phyloP scores from a whole-genome alignment of 495 filamentous ascomycete genomes.

The Tetracladium setigerum region DNA sequence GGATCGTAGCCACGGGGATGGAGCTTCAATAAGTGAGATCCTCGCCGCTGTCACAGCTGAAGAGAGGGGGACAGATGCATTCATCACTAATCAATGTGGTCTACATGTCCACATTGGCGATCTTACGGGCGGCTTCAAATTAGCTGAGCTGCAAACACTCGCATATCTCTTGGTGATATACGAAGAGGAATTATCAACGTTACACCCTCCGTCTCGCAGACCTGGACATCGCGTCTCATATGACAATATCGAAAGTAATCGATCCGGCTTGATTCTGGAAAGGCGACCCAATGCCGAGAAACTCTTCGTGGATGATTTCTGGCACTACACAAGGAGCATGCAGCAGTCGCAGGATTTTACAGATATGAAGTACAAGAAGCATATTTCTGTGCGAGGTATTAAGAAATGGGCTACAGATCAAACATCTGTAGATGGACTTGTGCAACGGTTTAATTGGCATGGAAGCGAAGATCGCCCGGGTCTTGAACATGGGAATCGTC shows the following conservation, averaged over 20 bases:
- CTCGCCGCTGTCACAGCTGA: conserved; percentile 1
- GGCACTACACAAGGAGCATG: too few relatives aligned
- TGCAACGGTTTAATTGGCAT: too few relatives aligned
- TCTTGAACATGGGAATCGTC: conserved; percentile 5
- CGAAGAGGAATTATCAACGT: conserved; percentile 7
- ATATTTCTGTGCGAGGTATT: too few relatives aligned
- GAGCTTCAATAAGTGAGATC: conserved; percentile 7
- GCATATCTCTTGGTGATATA: conserved; percentile 10
- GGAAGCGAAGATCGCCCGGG: too few relatives aligned
- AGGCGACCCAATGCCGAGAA: too few relatives aligned
- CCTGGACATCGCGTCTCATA: background rate
- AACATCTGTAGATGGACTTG: too few relatives aligned
- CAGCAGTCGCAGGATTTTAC: too few relatives aligned
- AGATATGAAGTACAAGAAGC: too few relatives aligned
- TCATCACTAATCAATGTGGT: conserved; percentile 16
- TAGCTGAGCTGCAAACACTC: conserved; percentile 11
- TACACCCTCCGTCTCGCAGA: conserved; percentile 12
- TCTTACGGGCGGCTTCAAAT: conserved; percentile 2
- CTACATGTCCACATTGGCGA: conserved; percentile 16
- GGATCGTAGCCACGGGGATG: too few relatives aligned
- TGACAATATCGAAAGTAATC: conserved; percentile 9
- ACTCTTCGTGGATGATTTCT: too few relatives aligned
- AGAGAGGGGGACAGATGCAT: conserved; percentile 1
- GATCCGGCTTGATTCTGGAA: background rate
- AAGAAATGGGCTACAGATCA: too few relatives aligned